Evolutionary conservation across 768 basidiomycete genomes (phyloP), one percentile per base, ranked within the genome.

Genomic region (Daedaleopsis sinensis): DNA sequence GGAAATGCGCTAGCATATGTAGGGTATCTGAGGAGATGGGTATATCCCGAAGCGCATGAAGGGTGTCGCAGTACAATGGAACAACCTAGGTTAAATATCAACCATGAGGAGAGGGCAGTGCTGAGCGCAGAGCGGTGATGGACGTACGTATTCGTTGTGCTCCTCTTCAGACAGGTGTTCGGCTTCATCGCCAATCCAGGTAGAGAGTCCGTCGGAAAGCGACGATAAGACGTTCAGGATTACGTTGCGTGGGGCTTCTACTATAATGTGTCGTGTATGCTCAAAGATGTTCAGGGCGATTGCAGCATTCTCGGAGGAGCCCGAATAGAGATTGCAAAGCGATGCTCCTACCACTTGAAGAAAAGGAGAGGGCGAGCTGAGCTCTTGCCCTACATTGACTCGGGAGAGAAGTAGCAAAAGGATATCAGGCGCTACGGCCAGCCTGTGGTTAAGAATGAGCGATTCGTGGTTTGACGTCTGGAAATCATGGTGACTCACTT

Each of bases 141-240:
- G 1, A 67, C 81, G 43, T 69, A 88, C 88, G 60, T 82, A 62
- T 50, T 75, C 70, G 53, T 80, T 80, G 57, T 84, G 82, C 35
- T 85, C 80, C 8, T 75, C 66, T 5, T 77, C 76, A 3, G 73
- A 65, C 52, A 88, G 72, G 16, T 76, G 59, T 23, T 74, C 72
- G 0, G 64, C 47, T 39, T 76, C 76, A 59, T 88, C 87, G 46
- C 75, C 76, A 21, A 88, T 79, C 88, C 87, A 89, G 35, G 72
- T 64, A 55, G 73, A 74, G 5, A 87, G 64, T 21, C 82, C 70
- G 37, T 74, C 68, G 23, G 77, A 75, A 27, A 83, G 70, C 12
- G 61, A 61, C 16, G 65, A 21, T 21, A 67, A 47, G 23, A 68
- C 16, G 5, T 71, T 53, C 35, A 74, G 62, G 16, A 69, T 67